Evolutionary conservation across 768 basidiomycete genomes (phyloP), one percentile per base, ranked within the genome.

Genomic region (Guyanaporus albipodus): DNA sequence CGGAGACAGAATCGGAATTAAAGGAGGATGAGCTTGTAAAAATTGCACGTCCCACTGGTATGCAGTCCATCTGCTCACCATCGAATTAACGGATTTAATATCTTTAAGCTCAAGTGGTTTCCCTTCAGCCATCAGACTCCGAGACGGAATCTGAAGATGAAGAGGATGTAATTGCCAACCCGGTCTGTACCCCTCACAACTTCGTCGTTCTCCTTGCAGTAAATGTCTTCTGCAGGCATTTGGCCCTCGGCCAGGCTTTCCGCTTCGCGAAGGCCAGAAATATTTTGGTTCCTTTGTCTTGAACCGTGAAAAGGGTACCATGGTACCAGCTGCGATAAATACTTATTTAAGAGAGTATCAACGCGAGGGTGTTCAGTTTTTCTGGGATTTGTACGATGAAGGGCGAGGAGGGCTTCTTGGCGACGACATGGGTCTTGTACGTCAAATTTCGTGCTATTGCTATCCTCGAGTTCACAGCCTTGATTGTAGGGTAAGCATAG

Each of bases 401-500:
- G 76, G 74, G 0, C 71, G 73, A 35, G 95, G 95, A 0, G 94
- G 86, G 0, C 62, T 97, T 10, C 74, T 98, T 4, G 95, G 95
- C 6, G 95, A 98, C 62, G 95, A 98, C 59, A 98, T 98, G 95
- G 95, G 91, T 54, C 71, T 85, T 51, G 82, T 83, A 52, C 21
- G 65, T 66, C 23, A 5, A 8, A n/a, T 44, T 36, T 26, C 14
- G 21, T 40, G n/a, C 27, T 19, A 45, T 10, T 29, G 23, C 22
- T 35, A 18, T 9, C 5, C 38, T 50, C 44, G 27, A 48, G 8
- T 22, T 38, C 42, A 9, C 29, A 21, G 8, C 17, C 35, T 43
- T 44, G 26, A 48, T 49, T 33, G n/a, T 46, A 67, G 61, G 66
- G 64, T 63, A 46, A 50, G 59, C 57, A 18, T 8, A 17, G 36